These are phyloP conservation scores for Rubroshorea leprosula DNA, from an alignment of 345 rosid species.

Conservation along the genomic window DNA sequence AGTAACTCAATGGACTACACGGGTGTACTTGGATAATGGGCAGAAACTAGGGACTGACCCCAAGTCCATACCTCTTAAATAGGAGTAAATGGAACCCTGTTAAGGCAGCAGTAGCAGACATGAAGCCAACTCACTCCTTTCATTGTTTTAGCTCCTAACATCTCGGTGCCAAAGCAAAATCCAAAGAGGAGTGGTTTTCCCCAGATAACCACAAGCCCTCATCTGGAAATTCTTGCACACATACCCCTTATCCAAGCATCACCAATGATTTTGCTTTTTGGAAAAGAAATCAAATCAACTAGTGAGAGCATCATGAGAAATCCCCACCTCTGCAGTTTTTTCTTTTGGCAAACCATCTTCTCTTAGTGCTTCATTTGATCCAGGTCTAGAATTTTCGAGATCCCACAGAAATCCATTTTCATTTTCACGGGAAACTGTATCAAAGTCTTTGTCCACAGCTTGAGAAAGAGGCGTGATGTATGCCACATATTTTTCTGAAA, in stretches of 20 bases:
- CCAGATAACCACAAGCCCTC: constrained; percentile 39
- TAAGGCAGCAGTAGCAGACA: constrained; percentile 51
- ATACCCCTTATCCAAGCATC: constrained; percentile 71
- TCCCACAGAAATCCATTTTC: constrained; percentile 90
- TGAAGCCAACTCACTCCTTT: constrained; percentile 45
- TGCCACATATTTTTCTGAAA: constrained; percentile 79
- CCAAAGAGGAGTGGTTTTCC: constrained; percentile 35
- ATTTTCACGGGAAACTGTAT: constrained; percentile 41
- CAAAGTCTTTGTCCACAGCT: constrained; percentile 45
- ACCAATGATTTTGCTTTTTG: constrained; percentile 34
- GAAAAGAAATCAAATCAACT: constrained; percentile 37
- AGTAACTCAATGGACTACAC: not conserved
- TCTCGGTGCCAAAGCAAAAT: constrained; percentile 40
- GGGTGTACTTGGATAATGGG: constrained; percentile 50
- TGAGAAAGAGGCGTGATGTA: constrained; percentile 41
- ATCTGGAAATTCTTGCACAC: constrained; percentile 42
- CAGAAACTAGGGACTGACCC: constrained; percentile 45
- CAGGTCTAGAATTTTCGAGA: constrained; percentile 26
- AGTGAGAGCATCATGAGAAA: constrained; percentile 27
- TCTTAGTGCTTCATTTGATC: constrained; percentile 37
- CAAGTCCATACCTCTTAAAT: constrained; percentile 46
- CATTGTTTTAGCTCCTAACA: constrained; percentile 34
- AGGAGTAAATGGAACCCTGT: constrained; percentile 31
- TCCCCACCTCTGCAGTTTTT: constrained; percentile 44
- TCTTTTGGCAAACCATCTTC: constrained; percentile 44